phyloP scores from a whole-genome alignment of 23 red algal genomes.

The Agarophyton chilense region DNA sequence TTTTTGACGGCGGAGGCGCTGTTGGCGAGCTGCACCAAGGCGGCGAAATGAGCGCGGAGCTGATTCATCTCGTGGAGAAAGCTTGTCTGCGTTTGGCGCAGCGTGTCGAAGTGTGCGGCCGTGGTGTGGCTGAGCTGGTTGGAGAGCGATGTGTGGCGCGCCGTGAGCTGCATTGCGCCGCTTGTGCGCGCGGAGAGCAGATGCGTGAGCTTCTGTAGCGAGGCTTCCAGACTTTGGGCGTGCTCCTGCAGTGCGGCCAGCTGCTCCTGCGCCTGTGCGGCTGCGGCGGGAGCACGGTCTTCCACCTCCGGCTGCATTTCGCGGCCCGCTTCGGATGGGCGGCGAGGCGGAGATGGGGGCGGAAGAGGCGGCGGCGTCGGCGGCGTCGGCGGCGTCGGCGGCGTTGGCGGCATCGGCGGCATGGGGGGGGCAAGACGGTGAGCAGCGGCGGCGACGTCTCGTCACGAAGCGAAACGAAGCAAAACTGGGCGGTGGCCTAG shows the following conservation, averaged over 20 bases:
- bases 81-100: background rate
- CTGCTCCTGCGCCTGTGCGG: background rate
- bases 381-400: background rate
- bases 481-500: too few species aligned
- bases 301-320: too few species aligned
- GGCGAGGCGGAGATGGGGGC: too few species aligned
- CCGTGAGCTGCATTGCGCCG: too few species aligned
- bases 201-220: background rate
- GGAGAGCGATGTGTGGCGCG: background rate
- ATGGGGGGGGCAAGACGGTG: background rate
- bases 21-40: background rate
- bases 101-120: background rate
- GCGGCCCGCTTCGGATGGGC: too few species aligned
- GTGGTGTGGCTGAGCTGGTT: background rate
- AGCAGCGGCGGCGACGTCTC: too few species aligned
- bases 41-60: conserved; percentile 4
- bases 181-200: background rate
- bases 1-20: background rate
- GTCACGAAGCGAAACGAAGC: too few species aligned
- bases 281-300: too few species aligned
- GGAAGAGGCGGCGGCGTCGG: background rate
- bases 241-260: background rate
- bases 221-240: background rate
- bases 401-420: too few species aligned
- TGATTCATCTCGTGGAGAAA: background rate